phyloP scores from a whole-genome alignment of 2,329 filamentous ascomycete species.

The Drechslerella stenobrocha region DNA sequence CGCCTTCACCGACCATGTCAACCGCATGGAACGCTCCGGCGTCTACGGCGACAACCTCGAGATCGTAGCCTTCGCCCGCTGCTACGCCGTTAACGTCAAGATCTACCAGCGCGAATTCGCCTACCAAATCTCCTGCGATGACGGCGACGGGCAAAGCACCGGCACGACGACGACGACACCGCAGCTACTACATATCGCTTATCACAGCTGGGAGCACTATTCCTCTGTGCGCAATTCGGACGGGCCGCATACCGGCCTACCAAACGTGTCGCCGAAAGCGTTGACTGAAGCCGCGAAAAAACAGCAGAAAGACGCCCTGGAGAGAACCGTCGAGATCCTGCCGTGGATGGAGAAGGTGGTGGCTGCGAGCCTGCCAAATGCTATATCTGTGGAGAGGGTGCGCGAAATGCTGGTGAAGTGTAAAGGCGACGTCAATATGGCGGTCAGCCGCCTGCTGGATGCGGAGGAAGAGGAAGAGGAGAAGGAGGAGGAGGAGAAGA shows the following conservation, averaged over 20 bases:
- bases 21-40: constrained; percentile 64
- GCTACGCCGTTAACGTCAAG: constrained; percentile 65
- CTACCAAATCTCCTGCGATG: constrained; percentile 56
- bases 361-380: constrained; percentile 60
- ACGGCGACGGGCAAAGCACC: constrained; percentile 55
- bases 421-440: constrained; percentile 62
- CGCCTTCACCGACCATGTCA: constrained; percentile 63
- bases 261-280: constrained; percentile 56
- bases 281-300: constrained; percentile 56
- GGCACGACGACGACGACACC: constrained; percentile 49
- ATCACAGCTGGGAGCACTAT: constrained; percentile 68
- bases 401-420: constrained; percentile 61
- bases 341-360: constrained; percentile 64
- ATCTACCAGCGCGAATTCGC: constrained; percentile 64
- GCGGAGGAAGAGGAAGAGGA: constrained; percentile 54
- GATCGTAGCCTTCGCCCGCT: constrained; percentile 67
- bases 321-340: constrained; percentile 56
- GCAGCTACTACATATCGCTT: constrained; percentile 63
- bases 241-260: constrained; percentile 64
- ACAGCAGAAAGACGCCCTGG: constrained; percentile 55
- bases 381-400: constrained; percentile 60
- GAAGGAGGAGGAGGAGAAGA: neutral
- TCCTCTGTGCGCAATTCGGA: constrained; percentile 67
- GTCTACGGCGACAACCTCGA: constrained; percentile 70
- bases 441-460: constrained; percentile 61